phyloP scores from a whole-genome alignment of 768 basidiomycete genomes.

The Fomitopsis pulvina region DNA sequence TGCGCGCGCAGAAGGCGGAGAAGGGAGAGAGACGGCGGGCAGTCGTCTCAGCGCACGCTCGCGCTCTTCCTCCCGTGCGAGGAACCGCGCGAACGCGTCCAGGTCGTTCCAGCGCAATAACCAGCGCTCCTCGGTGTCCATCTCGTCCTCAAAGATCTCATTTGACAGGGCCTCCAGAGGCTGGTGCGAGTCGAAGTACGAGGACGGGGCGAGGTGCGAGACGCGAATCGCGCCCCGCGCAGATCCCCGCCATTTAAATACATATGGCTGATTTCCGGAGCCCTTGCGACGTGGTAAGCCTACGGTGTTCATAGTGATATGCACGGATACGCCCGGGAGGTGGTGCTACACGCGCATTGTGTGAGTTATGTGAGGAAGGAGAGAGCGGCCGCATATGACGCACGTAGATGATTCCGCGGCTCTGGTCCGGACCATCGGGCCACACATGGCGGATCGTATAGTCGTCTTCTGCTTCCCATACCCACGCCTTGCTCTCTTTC shows the following conservation, averaged over 20 bases:
- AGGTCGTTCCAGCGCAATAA: slow-evolving; percentile 23
- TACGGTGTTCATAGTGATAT: slow-evolving; percentile 55
- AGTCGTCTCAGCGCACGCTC: slow-evolving; percentile 12
- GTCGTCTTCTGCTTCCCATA: slow-evolving; percentile 69
- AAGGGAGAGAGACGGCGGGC: slow-evolving; percentile 1
- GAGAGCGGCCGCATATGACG: slow-evolving; percentile 19
- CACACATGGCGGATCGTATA: slow-evolving; percentile 53
- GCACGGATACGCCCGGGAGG: slow-evolving; percentile 42
- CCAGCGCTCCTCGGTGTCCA: slow-evolving; percentile 9
- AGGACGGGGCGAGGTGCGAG: slow-evolving; percentile 12
- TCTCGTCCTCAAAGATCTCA: background rate
- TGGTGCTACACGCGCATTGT: slow-evolving; percentile 39
- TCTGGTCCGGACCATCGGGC: slow-evolving; percentile 36
- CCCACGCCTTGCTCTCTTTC: slow-evolving; percentile 43
- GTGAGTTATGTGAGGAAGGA: background rate
- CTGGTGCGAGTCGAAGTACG: background rate
- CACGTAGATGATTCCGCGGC: slow-evolving; percentile 57
- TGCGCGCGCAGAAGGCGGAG: background rate
- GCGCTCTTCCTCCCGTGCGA: slow-evolving; percentile 17
- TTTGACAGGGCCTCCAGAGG: background rate
- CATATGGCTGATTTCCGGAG: slow-evolving; percentile 50
- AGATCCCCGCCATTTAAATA: slow-evolving; percentile 42
- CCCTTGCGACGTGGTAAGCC: slow-evolving; percentile 50
- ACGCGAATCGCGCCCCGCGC: slow-evolving; percentile 16
- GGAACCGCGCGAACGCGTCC: slow-evolving; percentile 22